Conservation (phyloP, 768 basidiomycete species). For the Macrocybe gigantea region DNA sequence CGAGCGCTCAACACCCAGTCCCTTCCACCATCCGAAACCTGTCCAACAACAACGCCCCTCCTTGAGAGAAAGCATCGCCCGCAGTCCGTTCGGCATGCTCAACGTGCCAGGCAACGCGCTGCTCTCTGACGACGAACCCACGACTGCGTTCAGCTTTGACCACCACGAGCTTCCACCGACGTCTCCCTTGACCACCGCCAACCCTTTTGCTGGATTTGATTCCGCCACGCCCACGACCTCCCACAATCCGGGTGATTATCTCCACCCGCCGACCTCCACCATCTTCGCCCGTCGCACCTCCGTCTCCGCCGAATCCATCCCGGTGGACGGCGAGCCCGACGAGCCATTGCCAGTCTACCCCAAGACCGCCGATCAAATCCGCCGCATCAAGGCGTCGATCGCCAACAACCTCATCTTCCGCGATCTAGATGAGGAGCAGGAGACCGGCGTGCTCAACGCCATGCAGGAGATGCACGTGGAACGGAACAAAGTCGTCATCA, state of each 20-base stretch:
- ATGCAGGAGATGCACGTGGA: constrained; percentile 83
- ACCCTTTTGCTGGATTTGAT: constrained; percentile 51
- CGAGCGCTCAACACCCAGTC: constrained; percentile 4
- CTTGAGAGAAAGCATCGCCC: constrained; percentile 45
- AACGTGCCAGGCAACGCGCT: constrained; percentile 80
- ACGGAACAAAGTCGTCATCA: constrained; percentile 84
- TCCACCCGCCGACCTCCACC: constrained; percentile 69
- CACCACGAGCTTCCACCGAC: constrained; percentile 56
- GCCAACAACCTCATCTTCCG: constrained; percentile 90
- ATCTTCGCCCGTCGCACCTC: constrained; percentile 89
- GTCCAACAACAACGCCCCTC: constrained; percentile 41
- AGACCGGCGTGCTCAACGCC: constrained; percentile 85
- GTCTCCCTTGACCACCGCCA: constrained; percentile 48
- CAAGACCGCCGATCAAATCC: constrained; percentile 81
- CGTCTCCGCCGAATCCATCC: constrained; percentile 93
- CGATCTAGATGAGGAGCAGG: constrained; percentile 95
- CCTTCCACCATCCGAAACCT: too few species aligned
- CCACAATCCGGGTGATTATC: constrained; percentile 52
- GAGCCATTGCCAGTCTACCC: constrained; percentile 69
- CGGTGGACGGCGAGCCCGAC: constrained; percentile 61
- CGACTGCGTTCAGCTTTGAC: constrained; percentile 56
- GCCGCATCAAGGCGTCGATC: constrained; percentile 84
- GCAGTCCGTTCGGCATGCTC: constrained; percentile 72
- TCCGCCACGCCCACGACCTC: constrained; percentile 36
- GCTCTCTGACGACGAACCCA: constrained; percentile 44